Base-by-base conservation (phyloP, 129 eudicot genomes). In the Dittrichia graveolens region DNA sequence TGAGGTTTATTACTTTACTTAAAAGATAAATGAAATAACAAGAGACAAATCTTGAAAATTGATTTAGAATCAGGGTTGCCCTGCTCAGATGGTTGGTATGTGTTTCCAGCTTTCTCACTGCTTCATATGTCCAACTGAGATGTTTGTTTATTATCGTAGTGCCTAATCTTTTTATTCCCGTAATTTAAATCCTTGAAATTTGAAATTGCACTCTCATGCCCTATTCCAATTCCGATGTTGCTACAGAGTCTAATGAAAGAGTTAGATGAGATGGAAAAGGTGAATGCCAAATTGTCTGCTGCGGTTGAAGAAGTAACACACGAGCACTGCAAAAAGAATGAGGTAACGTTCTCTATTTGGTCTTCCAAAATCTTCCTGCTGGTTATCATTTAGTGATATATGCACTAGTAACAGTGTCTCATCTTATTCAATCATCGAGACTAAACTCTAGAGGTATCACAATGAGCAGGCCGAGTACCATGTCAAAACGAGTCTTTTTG, bases 281-380 rank as follows among this genome's bases (percentile, higher is more conserved):
- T 85, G 71, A 95, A 95, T 73, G 89, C 89, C 34, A 85, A 85
- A 61, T 86, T 95, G 54, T 91, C 96, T 37, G 80, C 85, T 75
- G 97, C 99, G 5, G 93, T 95, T 13, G 97, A 90, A 79, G 99
- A 91, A 77, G 96, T 95, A 80, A 95, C 96, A 16, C 87, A 84
- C 6, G 99, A 95, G 75, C 99, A 95, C 76, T 86, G 85, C 84
- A 88, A 90, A 78, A 95, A 95, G 85, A 90, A 86, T 48, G 99
- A 95, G 97, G 99, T 90, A 94, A 61, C 6, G 2, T 19, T 19
- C 41, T 9, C 7, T 1, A 5, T 5, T 63, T 16, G 15, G 14
- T 16, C 6, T 14, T 54, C 1, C 9, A 15, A 3, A 24, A 54
- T 6, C 37, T 54, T 7, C 8, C 60, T 7, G 37, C 5, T 1